phyloP scores from a whole-genome alignment of 805 yeast genomes.

The Lipomyces anomalus region DNA sequence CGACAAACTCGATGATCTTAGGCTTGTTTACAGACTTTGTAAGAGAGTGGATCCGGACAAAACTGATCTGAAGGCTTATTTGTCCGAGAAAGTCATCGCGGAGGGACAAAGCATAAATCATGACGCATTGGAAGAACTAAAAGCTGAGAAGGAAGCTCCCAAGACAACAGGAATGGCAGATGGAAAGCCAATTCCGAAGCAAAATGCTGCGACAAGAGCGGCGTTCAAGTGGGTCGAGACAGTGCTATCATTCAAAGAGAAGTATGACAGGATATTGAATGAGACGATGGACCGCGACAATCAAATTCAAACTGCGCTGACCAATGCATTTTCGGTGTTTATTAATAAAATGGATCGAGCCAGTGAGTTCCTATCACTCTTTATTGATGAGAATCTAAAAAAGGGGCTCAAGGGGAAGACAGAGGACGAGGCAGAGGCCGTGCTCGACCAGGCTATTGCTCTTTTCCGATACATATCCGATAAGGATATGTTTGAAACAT shows the following conservation, averaged over 20 bases:
- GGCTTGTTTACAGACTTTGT: conserved; percentile 45
- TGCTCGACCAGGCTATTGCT: conserved; percentile 51
- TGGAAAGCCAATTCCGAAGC: not conserved
- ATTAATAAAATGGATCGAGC: conserved; percentile 18
- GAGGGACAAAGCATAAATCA: conserved; percentile 42
- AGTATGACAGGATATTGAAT: conserved; percentile 45
- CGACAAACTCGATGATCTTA: conserved; percentile 41
- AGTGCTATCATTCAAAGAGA: conserved; percentile 47
- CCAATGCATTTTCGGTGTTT: conserved; percentile 56
- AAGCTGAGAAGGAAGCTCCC: not conserved
- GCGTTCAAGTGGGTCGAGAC: conserved; percentile 67
- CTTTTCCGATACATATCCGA: conserved; percentile 68
- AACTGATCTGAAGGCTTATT: conserved; percentile 44
- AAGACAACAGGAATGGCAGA: not conserved
- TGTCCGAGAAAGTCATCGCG: conserved; percentile 42
- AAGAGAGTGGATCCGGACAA: conserved; percentile 50
- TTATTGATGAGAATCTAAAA: conserved; percentile 52
- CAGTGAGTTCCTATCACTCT: conserved; percentile 50
- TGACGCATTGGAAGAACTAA: conserved; percentile 18
- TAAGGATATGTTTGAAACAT: conserved; percentile 78
- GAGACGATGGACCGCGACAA: conserved; percentile 47
- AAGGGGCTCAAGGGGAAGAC: conserved; percentile 45
- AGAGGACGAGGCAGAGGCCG: conserved; percentile 43
- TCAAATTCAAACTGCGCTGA: conserved; percentile 49
- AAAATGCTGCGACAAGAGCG: conserved; percentile 38